phyloP scores from a whole-genome alignment of 768 basidiomycete species.

The Xerocomellus dryophilus region DNA sequence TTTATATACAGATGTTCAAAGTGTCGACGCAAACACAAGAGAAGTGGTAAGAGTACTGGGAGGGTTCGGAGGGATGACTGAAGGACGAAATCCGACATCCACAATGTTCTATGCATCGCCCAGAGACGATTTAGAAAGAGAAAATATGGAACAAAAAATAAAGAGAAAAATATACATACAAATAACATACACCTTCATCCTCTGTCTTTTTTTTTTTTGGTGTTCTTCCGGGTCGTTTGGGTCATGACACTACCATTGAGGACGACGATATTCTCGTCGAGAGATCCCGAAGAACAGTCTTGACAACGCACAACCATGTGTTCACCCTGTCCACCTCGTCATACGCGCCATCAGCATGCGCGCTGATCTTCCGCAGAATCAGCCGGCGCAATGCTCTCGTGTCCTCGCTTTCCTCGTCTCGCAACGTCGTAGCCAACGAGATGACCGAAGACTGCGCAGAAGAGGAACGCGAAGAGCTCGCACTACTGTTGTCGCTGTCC shows the following conservation, averaged over 20 bases:
- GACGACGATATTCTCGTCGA: constrained; percentile 27
- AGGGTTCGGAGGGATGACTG: not conserved
- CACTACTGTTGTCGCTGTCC: constrained; percentile 7
- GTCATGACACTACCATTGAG: constrained; percentile 12
- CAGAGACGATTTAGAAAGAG: not conserved
- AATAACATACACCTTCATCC: constrained; percentile 29
- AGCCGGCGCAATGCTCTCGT: constrained; percentile 57
- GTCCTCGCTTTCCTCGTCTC: constrained; percentile 63
- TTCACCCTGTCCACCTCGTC: constrained; percentile 61
- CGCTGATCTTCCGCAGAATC: constrained; percentile 64
- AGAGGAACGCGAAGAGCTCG: constrained; percentile 18
- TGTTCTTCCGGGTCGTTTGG: not conserved
- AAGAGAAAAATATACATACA: constrained; percentile 30
- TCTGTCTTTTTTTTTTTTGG: not conserved
- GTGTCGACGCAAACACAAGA: constrained; percentile 3
- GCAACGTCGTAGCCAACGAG: constrained; percentile 50
- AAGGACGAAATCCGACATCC: constrained; percentile 8
- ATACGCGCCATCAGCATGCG: constrained; percentile 50
- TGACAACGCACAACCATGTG: constrained; percentile 62
- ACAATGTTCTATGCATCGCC: constrained; percentile 1
- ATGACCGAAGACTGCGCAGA: constrained; percentile 36
- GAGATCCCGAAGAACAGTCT: constrained; percentile 58
- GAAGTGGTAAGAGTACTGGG: not conserved
- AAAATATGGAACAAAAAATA: constrained; percentile 10
- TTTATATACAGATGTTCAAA: constrained; percentile 21